Base-by-base conservation (phyloP, 805 yeast genomes). In the Ogataea populi-albae region DNA sequence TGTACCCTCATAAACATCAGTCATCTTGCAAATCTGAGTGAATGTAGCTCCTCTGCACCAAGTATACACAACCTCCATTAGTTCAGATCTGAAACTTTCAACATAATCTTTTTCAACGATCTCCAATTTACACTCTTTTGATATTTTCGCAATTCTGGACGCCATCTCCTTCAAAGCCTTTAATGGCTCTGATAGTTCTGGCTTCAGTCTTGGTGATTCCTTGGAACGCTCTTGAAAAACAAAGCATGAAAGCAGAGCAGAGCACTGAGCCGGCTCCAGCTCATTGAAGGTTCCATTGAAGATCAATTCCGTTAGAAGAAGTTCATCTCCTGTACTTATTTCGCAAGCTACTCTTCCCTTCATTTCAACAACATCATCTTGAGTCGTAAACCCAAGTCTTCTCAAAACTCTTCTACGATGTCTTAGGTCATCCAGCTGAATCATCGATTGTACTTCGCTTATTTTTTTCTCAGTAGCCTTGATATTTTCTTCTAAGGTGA, bases 11-110 rank as follows among this genome's bases (percentile, higher is more conserved):
- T 91, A 93, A 28, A 93, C 98, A 57, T 93, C 98, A 0, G 98
- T 93, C 96, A 93, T 88, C 62, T 91, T 91, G 67, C 98, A 91
- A 45, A 93, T 91, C 59, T 91, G 96, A 0, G 97, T 91, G 62
- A 93, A 93, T 0, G 93, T 69, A 5, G 96, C 96, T 14, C 98
- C 98, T 57, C 83, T 81, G 61, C 96, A 87, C 99, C 99, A 93
- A 31, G 91, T 85, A 61, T 68, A 87, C 1, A 93, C 96, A 34
- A 93, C 97, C 59, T 89, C 98, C 98, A 93, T 91, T 43, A 93
- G 71, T 57, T 93, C 96, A 14, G 88, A 82, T 63, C 95, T 79
- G 68, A 93, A 94, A 18, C 83, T 73, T 57, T 88, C 96, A 26
- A 93, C 83, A 55, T 93, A 93, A 39, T 89, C 98, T 53, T 87